phyloP scores from a whole-genome alignment of 208 protist species.

The Blastocrithidia nonstop region DNA sequence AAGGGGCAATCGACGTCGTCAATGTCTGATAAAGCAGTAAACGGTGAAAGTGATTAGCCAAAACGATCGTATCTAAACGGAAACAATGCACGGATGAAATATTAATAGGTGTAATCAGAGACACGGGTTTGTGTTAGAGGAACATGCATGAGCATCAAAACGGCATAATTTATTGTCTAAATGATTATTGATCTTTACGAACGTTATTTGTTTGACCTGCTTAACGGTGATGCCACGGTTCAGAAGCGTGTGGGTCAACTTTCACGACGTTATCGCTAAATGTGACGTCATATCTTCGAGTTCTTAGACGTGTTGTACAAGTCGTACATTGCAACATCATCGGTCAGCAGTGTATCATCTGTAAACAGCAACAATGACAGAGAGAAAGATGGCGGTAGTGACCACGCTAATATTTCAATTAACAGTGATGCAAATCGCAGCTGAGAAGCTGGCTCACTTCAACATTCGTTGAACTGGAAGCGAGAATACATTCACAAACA shows the following conservation, averaged over 20 bases:
- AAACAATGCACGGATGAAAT: too few relatives aligned
- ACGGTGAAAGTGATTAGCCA: too few relatives aligned
- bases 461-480: constrained; percentile 50
- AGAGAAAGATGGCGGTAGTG: too few relatives aligned
- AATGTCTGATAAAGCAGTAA: too few relatives aligned
- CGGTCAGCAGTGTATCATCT: neutral
- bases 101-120: too few relatives aligned
- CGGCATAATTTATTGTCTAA: constrained; percentile 11
- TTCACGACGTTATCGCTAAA: constrained; percentile 53
- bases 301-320: constrained; percentile 38
- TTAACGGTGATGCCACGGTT: constrained; percentile 20
- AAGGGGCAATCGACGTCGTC: neutral
- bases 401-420: too few relatives aligned
- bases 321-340: neutral
- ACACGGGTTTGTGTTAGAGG: constrained; percentile 26
- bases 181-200: constrained; percentile 28
- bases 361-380: constrained; percentile 3
- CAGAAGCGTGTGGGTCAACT: constrained; percentile 16
- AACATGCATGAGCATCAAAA: constrained; percentile 39
- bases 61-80: too few relatives aligned
- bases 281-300: constrained; percentile 43
- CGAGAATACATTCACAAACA: constrained; percentile 25
- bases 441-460: too few relatives aligned
- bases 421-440: too few relatives aligned
- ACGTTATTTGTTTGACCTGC: constrained; percentile 19